These are phyloP conservation scores for Nakaseomyces uthaithaninus DNA, from an alignment of 1,139 yeast species.

Conservation along the genomic window DNA sequence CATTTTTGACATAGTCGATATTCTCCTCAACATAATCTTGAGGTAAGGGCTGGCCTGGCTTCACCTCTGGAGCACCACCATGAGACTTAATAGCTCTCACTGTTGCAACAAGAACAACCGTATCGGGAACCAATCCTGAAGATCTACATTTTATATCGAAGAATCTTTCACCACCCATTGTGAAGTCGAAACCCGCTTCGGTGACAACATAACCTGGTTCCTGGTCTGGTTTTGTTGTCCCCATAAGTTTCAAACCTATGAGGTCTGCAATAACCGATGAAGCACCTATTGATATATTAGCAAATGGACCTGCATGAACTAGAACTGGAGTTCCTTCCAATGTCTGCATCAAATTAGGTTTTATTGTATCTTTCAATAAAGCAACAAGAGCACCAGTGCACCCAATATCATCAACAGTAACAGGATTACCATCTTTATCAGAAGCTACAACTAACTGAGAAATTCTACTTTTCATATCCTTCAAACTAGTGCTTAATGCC, in stretches of 20 bases:
- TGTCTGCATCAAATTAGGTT: slow-evolving; percentile 97
- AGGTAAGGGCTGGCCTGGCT: slow-evolving; percentile 72
- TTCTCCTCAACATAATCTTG: slow-evolving; percentile 59
- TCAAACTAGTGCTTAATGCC: slow-evolving; percentile 75
- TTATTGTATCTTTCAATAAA: slow-evolving; percentile 88
- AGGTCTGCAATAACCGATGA: slow-evolving; percentile 91
- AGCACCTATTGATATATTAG: slow-evolving; percentile 95
- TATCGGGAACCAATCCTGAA: slow-evolving; percentile 63
- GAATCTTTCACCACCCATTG: slow-evolving; percentile 86
- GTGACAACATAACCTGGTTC: slow-evolving; percentile 64
- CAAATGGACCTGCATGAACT: slow-evolving; percentile 98
- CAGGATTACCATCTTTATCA: slow-evolving; percentile 72
- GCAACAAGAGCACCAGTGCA: slow-evolving; percentile 98
- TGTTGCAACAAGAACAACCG: slow-evolving; percentile 72
- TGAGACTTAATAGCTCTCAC: slow-evolving; percentile 72
- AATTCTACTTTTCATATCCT: slow-evolving; percentile 82
- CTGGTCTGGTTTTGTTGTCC: slow-evolving; percentile 52
- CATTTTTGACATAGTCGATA: slow-evolving; percentile 53
- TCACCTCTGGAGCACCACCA: slow-evolving; percentile 80
- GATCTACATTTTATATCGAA: slow-evolving; percentile 73
- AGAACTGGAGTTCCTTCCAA: slow-evolving; percentile 97
- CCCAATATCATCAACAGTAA: slow-evolving; percentile 94
- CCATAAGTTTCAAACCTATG: slow-evolving; percentile 88
- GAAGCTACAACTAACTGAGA: slow-evolving; percentile 90
- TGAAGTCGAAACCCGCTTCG: slow-evolving; percentile 80